phyloP scores from a whole-genome alignment of 2,329 filamentous ascomycete species.

The Fusarium aywerte region DNA sequence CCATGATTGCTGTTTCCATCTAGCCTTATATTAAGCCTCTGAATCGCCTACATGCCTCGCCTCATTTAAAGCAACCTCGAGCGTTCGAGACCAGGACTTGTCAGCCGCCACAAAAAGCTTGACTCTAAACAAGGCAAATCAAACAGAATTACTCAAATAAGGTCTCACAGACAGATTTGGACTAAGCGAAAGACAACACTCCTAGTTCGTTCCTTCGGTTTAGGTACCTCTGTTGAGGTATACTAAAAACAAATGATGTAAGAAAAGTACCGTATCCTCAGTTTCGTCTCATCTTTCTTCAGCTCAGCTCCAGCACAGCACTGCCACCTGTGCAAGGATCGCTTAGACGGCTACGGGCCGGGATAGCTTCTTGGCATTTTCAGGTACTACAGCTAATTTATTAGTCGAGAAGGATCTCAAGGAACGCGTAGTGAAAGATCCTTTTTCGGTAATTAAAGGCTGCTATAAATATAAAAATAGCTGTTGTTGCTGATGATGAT shows the following conservation, averaged over 20 bases:
- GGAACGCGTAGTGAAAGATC: not conserved
- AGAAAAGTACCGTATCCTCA: not conserved
- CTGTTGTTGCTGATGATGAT: too few relatives aligned
- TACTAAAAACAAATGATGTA: not conserved
- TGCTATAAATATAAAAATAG: not conserved
- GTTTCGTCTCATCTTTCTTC: conserved; percentile 3
- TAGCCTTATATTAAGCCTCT: not conserved
- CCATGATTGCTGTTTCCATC: not conserved
- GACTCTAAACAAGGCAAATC: not conserved
- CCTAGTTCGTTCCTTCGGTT: not conserved
- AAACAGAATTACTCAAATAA: not conserved
- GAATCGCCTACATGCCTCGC: not conserved
- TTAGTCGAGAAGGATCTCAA: not conserved
- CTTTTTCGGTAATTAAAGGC: not conserved
- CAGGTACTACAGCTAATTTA: not conserved
- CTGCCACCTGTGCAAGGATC: conserved; percentile 31
- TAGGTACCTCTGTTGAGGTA: not conserved
- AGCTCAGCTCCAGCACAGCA: not conserved
- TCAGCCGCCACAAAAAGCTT: not conserved
- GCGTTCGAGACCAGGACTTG: not conserved
- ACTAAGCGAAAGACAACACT: not conserved
- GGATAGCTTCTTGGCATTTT: conserved; percentile 28
- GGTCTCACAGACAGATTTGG: not conserved
- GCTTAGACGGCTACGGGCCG: conserved; percentile 30
- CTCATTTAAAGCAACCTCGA: not conserved